Percentiles rank a stretch among this genome's conserved stretches.
Evolutionary conservation across 495 filamentous ascomycete genomes (phyloP).

Genomic region (Sordaria brevicollis): DNA sequence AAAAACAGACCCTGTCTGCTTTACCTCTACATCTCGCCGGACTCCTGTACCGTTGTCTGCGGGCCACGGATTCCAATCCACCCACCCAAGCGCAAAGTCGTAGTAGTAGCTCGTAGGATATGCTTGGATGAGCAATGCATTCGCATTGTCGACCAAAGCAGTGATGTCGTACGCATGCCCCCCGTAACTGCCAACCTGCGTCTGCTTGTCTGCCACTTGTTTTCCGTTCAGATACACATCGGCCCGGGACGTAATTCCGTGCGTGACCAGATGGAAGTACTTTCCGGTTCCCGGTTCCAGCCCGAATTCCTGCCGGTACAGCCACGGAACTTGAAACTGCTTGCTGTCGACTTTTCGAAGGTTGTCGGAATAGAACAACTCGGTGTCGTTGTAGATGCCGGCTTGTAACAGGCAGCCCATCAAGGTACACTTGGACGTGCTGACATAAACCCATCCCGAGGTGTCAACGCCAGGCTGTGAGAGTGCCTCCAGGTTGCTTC

Average conservation of each 20-base stretch:
- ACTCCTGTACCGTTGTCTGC: constrained; percentile 48
- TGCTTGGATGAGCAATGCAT: constrained; percentile 42
- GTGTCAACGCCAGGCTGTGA: constrained; percentile 39
- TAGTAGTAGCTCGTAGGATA: constrained; percentile 49
- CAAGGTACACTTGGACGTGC: constrained; percentile 38
- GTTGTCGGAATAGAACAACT: constrained; percentile 49
- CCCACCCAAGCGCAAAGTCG: constrained; percentile 50
- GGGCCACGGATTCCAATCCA: constrained; percentile 59
- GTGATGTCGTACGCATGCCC: constrained; percentile 49
- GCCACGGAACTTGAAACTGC: constrained; percentile 46
- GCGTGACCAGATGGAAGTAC: constrained; percentile 43
- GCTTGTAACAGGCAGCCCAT: constrained; percentile 48
- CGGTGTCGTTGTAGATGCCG: constrained; percentile 42
- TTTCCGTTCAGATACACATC: constrained; percentile 53
- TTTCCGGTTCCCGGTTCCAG: constrained; percentile 27
- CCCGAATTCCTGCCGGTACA: constrained; percentile 49
- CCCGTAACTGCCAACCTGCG: constrained; percentile 47
- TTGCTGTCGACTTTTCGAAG: constrained; percentile 32
- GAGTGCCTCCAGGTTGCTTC: constrained; percentile 27
- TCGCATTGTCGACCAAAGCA: constrained; percentile 22
- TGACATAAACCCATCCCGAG: constrained; percentile 43
- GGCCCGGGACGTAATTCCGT: constrained; percentile 51
- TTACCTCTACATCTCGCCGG: constrained; percentile 51
- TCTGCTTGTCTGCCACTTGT: constrained; percentile 33
- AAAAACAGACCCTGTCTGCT: constrained; percentile 43